Evolutionary conservation across 768 basidiomycete genomes (phyloP).

Genomic region (Sarcomyxa edulis): DNA sequence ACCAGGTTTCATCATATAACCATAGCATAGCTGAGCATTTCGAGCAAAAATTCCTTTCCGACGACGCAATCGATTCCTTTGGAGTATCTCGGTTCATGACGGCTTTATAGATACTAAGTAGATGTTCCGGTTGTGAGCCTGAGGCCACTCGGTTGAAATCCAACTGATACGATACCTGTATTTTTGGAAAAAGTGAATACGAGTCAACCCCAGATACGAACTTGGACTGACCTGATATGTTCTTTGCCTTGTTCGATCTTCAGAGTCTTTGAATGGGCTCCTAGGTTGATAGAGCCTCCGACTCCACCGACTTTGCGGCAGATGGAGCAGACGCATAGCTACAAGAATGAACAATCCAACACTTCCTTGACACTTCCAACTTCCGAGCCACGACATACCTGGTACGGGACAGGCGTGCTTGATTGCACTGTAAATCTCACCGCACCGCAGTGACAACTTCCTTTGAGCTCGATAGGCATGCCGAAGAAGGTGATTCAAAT

Average conservation of each 20-base stretch:
- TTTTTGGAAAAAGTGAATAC: neutral
- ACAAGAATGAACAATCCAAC: neutral
- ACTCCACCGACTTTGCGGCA: constrained; percentile 67
- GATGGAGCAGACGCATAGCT: constrained; percentile 65
- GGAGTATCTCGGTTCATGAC: constrained; percentile 52
- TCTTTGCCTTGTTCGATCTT: constrained; percentile 51
- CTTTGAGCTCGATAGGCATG: constrained; percentile 56
- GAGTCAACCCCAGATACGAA: neutral
- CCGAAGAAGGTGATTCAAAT: too few relatives aligned
- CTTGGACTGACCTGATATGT: constrained; percentile 38
- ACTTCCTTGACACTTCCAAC: neutral
- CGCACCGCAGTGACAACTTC: constrained; percentile 51
- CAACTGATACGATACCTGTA: too few relatives aligned
- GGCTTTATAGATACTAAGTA: constrained; percentile 62
- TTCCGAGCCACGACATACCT: constrained; percentile 29
- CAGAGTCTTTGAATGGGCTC: constrained; percentile 46
- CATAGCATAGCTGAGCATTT: constrained; percentile 65
- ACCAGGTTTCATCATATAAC: constrained; percentile 57
- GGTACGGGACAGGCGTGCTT: constrained; percentile 60
- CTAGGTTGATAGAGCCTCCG: constrained; percentile 65
- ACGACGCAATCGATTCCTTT: constrained; percentile 39
- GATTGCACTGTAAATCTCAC: constrained; percentile 42
- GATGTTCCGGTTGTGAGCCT: too few relatives aligned
- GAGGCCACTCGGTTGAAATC: too few relatives aligned
- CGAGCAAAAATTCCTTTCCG: constrained; percentile 60